Base-by-base conservation (phyloP, 2,329 filamentous ascomycete species). In the Dendrostoma leiphaemia region DNA sequence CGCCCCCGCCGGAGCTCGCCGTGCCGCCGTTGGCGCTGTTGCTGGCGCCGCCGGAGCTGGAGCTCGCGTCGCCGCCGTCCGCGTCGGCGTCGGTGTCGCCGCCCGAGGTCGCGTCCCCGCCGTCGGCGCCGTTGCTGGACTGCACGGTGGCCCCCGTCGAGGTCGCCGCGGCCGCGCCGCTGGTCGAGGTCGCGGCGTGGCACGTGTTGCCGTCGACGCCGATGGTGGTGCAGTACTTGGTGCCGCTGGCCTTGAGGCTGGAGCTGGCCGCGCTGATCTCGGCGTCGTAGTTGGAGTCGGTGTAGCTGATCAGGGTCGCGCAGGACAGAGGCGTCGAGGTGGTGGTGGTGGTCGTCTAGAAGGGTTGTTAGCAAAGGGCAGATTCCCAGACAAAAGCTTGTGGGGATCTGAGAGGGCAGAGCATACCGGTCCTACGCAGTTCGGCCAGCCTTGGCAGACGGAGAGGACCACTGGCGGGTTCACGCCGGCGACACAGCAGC, bases 401-500 rank as follows among this genome's bases (percentile, higher is more conserved):
- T 4, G 29, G 19, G 12, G 17, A 6, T 4, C 5, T 19, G 9
- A 15, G 10, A 26, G 15, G 9, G 5, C 10, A n/a, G 19, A 3
- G 32, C 19, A 32, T 43, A 50, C 48, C 13, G 48, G 48, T n/a
- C 48, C 48, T 9, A 41, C 13, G 9, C 48, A 50, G 26, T 41
- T 50, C 6, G 48, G 48, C 48, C 48, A 50, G 15, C 48, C 48
- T 5, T 43, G 35, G 26, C 48, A 50, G 48, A 43, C 37, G 9
- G 48, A 50, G 19, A 41, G 35, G 28, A 21, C 41, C n/a, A 40
- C n/a, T n/a, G 35, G 35, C 17, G 17, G 35, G 15, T 37, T n/a
- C 4, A 17, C 17, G 12, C 48, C 48, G 17, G 17, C 48, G 13
- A 50, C 48, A 32, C 48, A 50, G 37, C 48, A 50, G 12, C 12